These are phyloP conservation scores for Sporothrix protearum DNA, from an alignment of 2,329 filamentous ascomycete species.

Conservation along the genomic window DNA sequence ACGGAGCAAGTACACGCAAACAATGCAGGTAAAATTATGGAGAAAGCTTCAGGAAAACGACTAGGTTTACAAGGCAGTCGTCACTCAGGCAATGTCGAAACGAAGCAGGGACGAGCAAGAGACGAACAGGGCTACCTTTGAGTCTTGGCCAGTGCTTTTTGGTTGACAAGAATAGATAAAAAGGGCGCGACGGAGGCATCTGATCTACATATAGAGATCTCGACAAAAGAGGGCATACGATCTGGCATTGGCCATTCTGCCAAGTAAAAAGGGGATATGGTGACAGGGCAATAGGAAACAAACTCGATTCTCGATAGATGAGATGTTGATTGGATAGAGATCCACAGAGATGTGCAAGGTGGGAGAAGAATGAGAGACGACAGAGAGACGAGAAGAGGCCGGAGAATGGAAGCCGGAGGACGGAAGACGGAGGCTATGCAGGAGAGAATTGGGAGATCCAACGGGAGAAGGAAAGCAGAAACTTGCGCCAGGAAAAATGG, in stretches of 20 bases:
- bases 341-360: neutral
- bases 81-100: neutral
- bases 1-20: neutral
- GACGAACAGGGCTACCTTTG: conserved; percentile 1
- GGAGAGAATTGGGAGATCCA: neutral
- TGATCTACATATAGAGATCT: no score
- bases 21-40: neutral
- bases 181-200: neutral
- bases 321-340: conserved; percentile 1
- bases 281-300: neutral
- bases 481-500: conserved; percentile 7
- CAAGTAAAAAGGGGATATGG: neutral
- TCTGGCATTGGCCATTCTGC: neutral
- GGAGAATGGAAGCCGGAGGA: conserved; percentile 11
- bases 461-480: neutral
- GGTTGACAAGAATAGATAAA: neutral
- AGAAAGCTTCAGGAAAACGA: neutral
- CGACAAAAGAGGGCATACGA: neutral
- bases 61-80: neutral
- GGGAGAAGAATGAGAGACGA: neutral
- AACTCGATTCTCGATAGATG: neutral
- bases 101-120: neutral
- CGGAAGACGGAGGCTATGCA: conserved; percentile 6
- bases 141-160: neutral
- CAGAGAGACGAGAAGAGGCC: neutral